Evolutionary conservation across 345 rosid species (phyloP).

Genomic region (Populus nigra): DNA sequence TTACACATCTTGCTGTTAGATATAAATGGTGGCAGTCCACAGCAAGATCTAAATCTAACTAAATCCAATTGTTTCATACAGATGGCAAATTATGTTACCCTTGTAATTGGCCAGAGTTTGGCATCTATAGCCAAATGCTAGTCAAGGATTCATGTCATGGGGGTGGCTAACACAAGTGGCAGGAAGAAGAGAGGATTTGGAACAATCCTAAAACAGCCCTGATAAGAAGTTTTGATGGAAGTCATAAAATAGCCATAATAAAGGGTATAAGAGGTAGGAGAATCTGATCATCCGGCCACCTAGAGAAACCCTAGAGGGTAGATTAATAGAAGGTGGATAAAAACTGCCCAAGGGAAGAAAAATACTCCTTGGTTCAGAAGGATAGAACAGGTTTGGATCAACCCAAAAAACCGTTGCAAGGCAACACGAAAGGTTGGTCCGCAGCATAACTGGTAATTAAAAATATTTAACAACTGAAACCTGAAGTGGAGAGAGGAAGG

Average conservation of each 20-base stretch:
- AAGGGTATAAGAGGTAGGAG: background rate
- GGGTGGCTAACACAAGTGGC: background rate
- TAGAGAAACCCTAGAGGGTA: background rate
- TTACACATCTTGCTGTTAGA: background rate
- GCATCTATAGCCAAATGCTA: background rate
- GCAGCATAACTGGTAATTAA: background rate
- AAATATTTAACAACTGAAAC: background rate
- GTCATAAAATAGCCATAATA: no score
- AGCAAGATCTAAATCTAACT: background rate
- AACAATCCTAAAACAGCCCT: background rate
- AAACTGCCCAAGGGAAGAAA: background rate
- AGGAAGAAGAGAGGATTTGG: background rate
- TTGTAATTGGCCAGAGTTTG: background rate
- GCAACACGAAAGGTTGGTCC: background rate
- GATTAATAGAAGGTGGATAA: background rate
- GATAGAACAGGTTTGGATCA: background rate
- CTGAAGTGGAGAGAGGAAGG: background rate
- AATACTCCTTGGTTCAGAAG: constrained; percentile 3
- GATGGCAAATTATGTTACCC: background rate
- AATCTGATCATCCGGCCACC: constrained; percentile 1
- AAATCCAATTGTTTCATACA: background rate
- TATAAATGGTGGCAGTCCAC: background rate
- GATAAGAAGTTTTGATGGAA: background rate
- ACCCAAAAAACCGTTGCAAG: background rate
- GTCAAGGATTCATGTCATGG: no score